Evolutionary conservation across 495 filamentous ascomycete genomes (phyloP), one percentile per base, ranked within the genome.

Genomic region (Penicillium psychrofluorescens): DNA sequence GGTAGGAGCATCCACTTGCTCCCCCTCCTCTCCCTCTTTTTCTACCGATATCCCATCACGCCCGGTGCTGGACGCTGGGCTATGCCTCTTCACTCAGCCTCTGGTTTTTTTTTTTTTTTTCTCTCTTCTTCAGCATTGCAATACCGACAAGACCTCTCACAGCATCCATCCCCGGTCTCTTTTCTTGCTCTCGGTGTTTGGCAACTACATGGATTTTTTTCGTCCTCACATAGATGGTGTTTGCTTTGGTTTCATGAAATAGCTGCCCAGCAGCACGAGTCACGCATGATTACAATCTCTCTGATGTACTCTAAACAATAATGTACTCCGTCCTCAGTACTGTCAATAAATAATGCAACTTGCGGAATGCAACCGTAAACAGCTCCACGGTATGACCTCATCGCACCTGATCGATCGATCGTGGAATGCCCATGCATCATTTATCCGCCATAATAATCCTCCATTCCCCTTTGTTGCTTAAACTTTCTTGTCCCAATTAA

Each of bases 161-260:
- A 10, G n/a, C 13, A 15, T n/a, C 29, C 36, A 37, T 38, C 12
- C 11, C 33, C 15, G 41, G 39, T 43, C 8, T 43, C 27, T 13
- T 44, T 38, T 34, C 44, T 31, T 33, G 43, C 12, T 35, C 29
- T 46, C 35, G 55, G 58, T 46, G 56, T 61, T 60, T 36, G 39
- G 50, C 14, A 37, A 44, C 44, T 41, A 34, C 32, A 54, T 60
- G 52, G 54, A 60, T 36, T 59, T 54, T 41, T 43, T 31, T 11
- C 39, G 42, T 33, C 32, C 38, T 32, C 42, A 36, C 44, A 22
- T 22, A 22, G 22, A 22, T 22, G 22, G 22, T 4, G 22, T 47
- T 51, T 51, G 37, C 15, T 13, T 35, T 27, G 43, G 22, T 22
- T 49, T 41, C 36, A 43, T 31, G 49, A 48, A 36, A 16, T 8